Percentiles rank a stretch among this genome's conserved stretches.
Conservation (phyloP, 2,329 filamentous ascomycete species). For the Ilyonectria robusta region DNA sequence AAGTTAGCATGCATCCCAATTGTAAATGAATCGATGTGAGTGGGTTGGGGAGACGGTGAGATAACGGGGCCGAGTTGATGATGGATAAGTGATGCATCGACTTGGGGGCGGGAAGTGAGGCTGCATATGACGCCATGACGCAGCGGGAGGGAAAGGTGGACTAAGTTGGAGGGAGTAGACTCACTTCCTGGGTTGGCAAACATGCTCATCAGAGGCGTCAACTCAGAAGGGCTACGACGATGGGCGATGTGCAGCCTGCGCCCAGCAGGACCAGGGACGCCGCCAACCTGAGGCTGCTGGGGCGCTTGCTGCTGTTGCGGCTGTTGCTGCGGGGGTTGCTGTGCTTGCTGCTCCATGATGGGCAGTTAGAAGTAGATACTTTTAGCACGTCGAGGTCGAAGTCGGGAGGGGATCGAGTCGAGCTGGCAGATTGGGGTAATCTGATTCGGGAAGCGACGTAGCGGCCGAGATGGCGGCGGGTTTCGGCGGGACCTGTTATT, state of each 20-base stretch:
- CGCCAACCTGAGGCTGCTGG: slow-evolving; percentile 66
- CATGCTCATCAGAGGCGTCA: slow-evolving; percentile 98
- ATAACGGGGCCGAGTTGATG: not conserved
- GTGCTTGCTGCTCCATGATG: slow-evolving; percentile 70
- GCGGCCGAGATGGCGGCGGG: slow-evolving; percentile 43
- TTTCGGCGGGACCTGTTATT: slow-evolving; percentile 42
- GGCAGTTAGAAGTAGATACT: slow-evolving; percentile 55
- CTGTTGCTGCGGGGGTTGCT: slow-evolving; percentile 46
- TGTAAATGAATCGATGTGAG: slow-evolving; percentile 9
- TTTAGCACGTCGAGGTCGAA: slow-evolving; percentile 59
- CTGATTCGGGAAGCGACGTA: slow-evolving; percentile 41
- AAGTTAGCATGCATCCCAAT: slow-evolving; percentile 38
- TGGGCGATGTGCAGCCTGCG: slow-evolving; percentile 97
- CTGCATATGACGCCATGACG: not conserved
- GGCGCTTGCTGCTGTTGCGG: slow-evolving; percentile 60
- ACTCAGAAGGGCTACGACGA: slow-evolving; percentile 95
- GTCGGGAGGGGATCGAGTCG: slow-evolving; percentile 39
- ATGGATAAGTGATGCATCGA: not conserved
- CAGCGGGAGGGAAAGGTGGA: not conserved
- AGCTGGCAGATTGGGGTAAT: slow-evolving; percentile 39
- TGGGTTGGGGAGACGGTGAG: not conserved
- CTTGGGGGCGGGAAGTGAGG: slow-evolving; percentile 1
- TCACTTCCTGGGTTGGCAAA: slow-evolving; percentile 76
- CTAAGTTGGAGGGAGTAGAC: slow-evolving; percentile 51
- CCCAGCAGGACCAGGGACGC: slow-evolving; percentile 81